phyloP scores from a whole-genome alignment of 1,284 basidiomycete species.

The Malassezia restricta region DNA sequence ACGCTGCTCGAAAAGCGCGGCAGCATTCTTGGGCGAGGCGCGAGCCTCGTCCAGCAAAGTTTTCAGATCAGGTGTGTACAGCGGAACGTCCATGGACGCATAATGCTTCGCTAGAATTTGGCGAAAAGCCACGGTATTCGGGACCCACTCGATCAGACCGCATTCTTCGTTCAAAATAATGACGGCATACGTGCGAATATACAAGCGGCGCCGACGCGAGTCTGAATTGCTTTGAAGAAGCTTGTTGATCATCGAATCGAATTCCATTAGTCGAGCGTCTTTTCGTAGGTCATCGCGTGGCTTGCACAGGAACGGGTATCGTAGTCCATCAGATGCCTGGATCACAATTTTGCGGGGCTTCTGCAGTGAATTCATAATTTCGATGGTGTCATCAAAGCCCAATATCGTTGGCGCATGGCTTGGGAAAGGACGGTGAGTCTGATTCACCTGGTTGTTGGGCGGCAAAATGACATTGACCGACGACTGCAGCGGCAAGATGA shows the following conservation, averaged over 20 bases:
- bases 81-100: slow-evolving; percentile 42
- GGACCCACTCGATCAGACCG: slow-evolving; percentile 97
- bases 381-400: slow-evolving; percentile 60
- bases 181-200: slow-evolving; percentile 67
- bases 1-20: slow-evolving; percentile 55
- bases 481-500: slow-evolving; percentile 70
- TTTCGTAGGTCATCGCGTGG: slow-evolving; percentile 96
- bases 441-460: slow-evolving; percentile 47
- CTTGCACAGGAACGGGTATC: slow-evolving; percentile 88
- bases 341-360: slow-evolving; percentile 86
- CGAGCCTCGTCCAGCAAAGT: slow-evolving; percentile 55
- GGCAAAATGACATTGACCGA: slow-evolving; percentile 77
- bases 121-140: slow-evolving; percentile 76
- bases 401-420: slow-evolving; percentile 61
- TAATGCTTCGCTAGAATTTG: slow-evolving; percentile 68
- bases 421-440: slow-evolving; percentile 72
- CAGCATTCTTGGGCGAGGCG: slow-evolving; percentile 50
- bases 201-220: slow-evolving; percentile 53
- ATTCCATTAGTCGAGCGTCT: slow-evolving; percentile 95
- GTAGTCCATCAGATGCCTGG: slow-evolving; percentile 65
- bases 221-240: slow-evolving; percentile 81
- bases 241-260: slow-evolving; percentile 97
- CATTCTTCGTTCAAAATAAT: slow-evolving; percentile 94
- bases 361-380: slow-evolving; percentile 84
- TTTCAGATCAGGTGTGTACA: slow-evolving; percentile 52